Evolutionary conservation across 306 rosid species (phyloP).

Genomic region (Cyclanthera cordifolia): DNA sequence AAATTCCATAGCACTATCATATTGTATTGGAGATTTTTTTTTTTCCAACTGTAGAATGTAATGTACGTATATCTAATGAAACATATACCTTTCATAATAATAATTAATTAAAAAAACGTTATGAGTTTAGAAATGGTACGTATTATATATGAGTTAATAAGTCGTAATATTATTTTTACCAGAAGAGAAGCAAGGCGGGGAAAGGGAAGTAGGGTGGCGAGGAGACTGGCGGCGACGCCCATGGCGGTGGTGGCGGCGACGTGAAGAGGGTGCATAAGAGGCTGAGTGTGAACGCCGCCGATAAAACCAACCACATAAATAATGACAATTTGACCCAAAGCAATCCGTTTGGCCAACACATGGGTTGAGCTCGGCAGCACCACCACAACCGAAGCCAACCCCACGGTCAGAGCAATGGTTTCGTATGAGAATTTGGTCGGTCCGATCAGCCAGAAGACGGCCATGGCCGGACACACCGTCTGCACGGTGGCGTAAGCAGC

Average conservation of each 20-base stretch:
- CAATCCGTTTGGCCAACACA: slow-evolving; percentile 46
- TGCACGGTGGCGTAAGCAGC: slow-evolving; percentile 40
- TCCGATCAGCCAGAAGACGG: slow-evolving; percentile 40
- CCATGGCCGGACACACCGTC: slow-evolving; percentile 38
- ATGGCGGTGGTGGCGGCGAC: slow-evolving; percentile 44
- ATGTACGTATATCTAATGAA: too few species aligned
- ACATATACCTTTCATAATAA: too few species aligned
- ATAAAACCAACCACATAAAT: slow-evolving; percentile 41
- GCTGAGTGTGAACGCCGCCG: slow-evolving; percentile 22
- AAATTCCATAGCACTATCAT: too few species aligned
- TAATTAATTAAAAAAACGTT: too few species aligned
- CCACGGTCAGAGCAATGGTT: slow-evolving; percentile 38
- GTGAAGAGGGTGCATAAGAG: slow-evolving; percentile 51
- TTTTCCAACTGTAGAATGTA: too few species aligned
- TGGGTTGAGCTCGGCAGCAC: slow-evolving; percentile 37
- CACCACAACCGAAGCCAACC: slow-evolving; percentile 43
- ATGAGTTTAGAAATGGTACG: too few species aligned
- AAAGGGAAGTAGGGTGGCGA: slow-evolving; percentile 48
- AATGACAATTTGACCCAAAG: slow-evolving; percentile 51
- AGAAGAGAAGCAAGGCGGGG: slow-evolving; percentile 47
- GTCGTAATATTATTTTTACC: too few species aligned
- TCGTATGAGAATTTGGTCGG: slow-evolving; percentile 27
- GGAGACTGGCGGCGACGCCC: slow-evolving; percentile 47
- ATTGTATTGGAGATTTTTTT: too few species aligned
- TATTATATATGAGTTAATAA: too few species aligned